Base-by-base conservation (phyloP, 129 eudicot species). In the Artemisia tridentata region DNA sequence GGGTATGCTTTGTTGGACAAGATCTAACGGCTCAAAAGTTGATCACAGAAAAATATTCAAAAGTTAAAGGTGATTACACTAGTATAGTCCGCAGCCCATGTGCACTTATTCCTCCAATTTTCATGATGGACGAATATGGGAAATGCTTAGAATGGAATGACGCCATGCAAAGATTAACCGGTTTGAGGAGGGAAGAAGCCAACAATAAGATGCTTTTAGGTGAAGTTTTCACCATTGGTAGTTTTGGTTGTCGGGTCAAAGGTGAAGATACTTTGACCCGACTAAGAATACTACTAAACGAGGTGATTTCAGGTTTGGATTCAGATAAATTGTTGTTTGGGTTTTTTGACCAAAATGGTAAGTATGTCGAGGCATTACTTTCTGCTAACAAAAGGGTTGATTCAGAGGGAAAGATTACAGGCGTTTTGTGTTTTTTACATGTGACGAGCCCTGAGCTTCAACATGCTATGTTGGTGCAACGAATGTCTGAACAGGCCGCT, bases 401-500 rank as follows among this genome's bases (percentile, higher is more conserved):
- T 68, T 65, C 76, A 3, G 92, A 88, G 13, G 96, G 96, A 23
- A 88, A 68, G 54, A 72, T 88, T 9, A 88, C 88, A 6, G 92
- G 97, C n/a, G 90, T 82, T 60, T 63, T 91, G 80, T 88, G 97
- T 60, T 91, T 91, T 78, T 68, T 91, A 77, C 95, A 83, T 65
- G 71, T 91, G 52, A 80, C 96, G 19, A 91, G 97, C 79, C 86
- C 92, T 19, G 97, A 91, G 71, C 92, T 91, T 79, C 92, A 91
- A 72, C 79, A 85, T 27, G 91, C 92, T 5, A 62, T 91, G 82
- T 82, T 85, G 68, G 84, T 88, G 81, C 96, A 91, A 62, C 76
- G 63, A 54, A 73, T 82, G 75, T 81, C 92, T 3, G 90, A 84
- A 49, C 85, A 80, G 69, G 92, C 92, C 46, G 92, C 92, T 16